Evolutionary conservation across 2,329 filamentous ascomycete species (phyloP), one percentile per base, ranked within the genome.

Genomic region (Gyromitra esculenta): DNA sequence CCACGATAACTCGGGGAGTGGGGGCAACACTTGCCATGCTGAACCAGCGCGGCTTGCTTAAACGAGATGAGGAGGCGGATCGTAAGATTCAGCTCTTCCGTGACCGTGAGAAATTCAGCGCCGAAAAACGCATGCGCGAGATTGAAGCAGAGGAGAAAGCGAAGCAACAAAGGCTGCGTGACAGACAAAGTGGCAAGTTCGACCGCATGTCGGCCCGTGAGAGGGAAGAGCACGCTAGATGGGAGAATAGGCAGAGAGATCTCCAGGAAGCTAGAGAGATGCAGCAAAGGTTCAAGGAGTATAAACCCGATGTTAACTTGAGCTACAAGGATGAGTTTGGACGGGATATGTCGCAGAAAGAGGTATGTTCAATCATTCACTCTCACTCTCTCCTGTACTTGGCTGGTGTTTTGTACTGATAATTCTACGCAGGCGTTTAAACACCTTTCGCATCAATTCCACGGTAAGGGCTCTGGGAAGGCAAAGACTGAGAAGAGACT

Each of bases 401-500:
- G 6, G n/a, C 48, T 57, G 31, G 35, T 68, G 43, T 59, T 25
- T 48, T 48, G 25, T 31, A 52, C 57, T 71, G 57, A 63, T 45
- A 63, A 71, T 18, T 18, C 43, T 31, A 43, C 35, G 56, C 48
- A 79, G 77, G 96, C 96, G 0, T 99, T 99, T 87, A 98, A 98
- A 86, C 91, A 97, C 82, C 87, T 99, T 77, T 96, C 92, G 81
- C 96, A 99, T 85, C 92, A 96, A 84, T 99, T 99, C 88, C 96
- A 99, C 84, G 96, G 96, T 81, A 98, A 99, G 86, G 94, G 94
- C 64, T 96, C 92, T 82, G 96, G 96, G 78, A 98, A 98, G 87
- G 93, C 93, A 85, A 99, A 99, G 90, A 97, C 94, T 39, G 95
- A 98, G 87, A 98, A 98, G 87, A 88, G 91, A 79, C 87, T 99